Evolutionary conservation across 2,329 filamentous ascomycete genomes (phyloP).

Genomic region (Cordyceps sp.): DNA sequence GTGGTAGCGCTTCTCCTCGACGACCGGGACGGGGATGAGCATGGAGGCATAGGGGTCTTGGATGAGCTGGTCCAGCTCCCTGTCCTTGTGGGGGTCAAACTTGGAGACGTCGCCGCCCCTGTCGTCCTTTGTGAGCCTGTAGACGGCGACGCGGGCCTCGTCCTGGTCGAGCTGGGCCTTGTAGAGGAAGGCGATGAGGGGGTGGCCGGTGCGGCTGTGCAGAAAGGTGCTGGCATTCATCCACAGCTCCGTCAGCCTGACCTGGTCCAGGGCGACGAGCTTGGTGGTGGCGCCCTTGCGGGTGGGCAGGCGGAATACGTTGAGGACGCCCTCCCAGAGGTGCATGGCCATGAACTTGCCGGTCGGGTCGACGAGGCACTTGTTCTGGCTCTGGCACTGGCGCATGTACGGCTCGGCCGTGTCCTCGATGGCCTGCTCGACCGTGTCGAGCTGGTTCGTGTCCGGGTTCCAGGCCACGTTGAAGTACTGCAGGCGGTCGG

Average conservation of each 20-base stretch:
- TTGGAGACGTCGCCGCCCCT: slow-evolving; percentile 33
- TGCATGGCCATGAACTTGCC: slow-evolving; percentile 42
- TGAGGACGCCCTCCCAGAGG: slow-evolving; percentile 43
- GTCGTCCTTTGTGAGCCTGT: slow-evolving; percentile 41
- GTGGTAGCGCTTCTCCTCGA: slow-evolving; percentile 42
- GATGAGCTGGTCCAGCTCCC: slow-evolving; percentile 35
- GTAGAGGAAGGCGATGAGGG: slow-evolving; percentile 41
- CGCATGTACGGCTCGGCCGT: slow-evolving; percentile 44
- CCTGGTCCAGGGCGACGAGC: slow-evolving; percentile 33
- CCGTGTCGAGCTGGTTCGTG: slow-evolving; percentile 30
- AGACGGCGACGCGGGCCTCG: slow-evolving; percentile 39
- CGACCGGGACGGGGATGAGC: slow-evolving; percentile 44
- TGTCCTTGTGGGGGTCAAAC: slow-evolving; percentile 38
- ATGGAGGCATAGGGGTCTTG: slow-evolving; percentile 39
- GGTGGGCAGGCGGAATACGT: slow-evolving; percentile 32
- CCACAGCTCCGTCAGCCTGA: slow-evolving; percentile 41
- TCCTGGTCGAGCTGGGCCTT: slow-evolving; percentile 33
- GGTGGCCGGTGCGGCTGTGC: slow-evolving; percentile 40
- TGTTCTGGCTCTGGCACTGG: slow-evolving; percentile 68
- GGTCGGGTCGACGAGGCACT: slow-evolving; percentile 70
- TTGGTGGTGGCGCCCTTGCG: slow-evolving; percentile 26
- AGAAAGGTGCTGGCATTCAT: slow-evolving; percentile 41
- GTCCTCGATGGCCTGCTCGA: slow-evolving; percentile 35
- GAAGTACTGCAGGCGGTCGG: slow-evolving; percentile 80
- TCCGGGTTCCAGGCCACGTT: slow-evolving; percentile 66